Evolutionary conservation across 176 grass and related monocot species (phyloP).

Genomic region (Chrysopogon serrulatus): DNA sequence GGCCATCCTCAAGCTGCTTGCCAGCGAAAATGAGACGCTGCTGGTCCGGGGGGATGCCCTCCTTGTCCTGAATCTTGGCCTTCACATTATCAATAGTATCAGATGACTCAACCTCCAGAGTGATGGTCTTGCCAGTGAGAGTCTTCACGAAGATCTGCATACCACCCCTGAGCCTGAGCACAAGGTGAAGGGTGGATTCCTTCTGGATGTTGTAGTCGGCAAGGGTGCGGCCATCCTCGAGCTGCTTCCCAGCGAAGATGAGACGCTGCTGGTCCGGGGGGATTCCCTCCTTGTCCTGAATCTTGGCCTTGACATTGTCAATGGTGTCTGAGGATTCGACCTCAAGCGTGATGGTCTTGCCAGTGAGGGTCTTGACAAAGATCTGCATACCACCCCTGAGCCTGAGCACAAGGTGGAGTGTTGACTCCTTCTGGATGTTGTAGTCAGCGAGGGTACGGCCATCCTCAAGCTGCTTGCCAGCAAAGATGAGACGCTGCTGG

Average conservation of each 20-base stretch:
- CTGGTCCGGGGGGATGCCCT: conserved; percentile 67
- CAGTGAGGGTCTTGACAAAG: conserved; percentile 58
- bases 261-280: conserved; percentile 70
- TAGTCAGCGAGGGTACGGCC: conserved; percentile 42
- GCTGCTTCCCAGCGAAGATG: conserved; percentile 67
- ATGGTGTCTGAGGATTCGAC: conserved; percentile 51
- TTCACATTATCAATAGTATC: too few species aligned
- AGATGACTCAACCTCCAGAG: too few species aligned
- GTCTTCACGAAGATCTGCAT: conserved; percentile 80
- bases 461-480: conserved; percentile 65
- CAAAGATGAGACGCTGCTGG: conserved; percentile 69
- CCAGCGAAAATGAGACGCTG: conserved; percentile 62
- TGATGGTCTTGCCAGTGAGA: conserved; percentile 64
- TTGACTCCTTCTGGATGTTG: conserved; percentile 73
- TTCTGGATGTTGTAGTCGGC: conserved; percentile 81
- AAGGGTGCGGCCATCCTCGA: conserved; percentile 53
- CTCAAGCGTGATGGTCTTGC: conserved; percentile 62
- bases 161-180: conserved; percentile 23
- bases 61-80: conserved; percentile 70
- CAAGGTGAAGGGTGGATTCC: conserved; percentile 60
- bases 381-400: not conserved
- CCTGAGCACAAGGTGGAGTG: not conserved
- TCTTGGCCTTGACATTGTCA: conserved; percentile 60
- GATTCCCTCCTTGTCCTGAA: conserved; percentile 73
- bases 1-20: conserved; percentile 63